Base-by-base conservation (phyloP, 805 yeast genomes). In the Yamadazyma scolyti region DNA sequence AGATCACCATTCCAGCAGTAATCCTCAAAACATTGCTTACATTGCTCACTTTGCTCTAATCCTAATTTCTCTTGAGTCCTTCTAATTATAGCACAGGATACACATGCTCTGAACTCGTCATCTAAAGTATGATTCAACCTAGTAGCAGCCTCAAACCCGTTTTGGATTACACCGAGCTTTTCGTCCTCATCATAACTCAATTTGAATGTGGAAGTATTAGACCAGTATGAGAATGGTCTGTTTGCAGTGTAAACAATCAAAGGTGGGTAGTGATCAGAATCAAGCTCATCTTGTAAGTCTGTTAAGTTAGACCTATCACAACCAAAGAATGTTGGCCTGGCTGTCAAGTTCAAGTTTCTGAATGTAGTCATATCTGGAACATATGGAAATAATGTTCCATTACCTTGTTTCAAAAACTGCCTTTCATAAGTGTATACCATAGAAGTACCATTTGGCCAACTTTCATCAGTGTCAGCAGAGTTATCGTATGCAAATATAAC, bases 71-170 rank as follows among this genome's bases (percentile, higher is more conserved):
- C 93, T 50, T 80, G 79, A 24, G 81, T 75, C 54, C 95, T 76
- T 61, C 85, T 80, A 36, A 85, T 68, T 27, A 86, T 72, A 7
- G 94, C 95, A 67, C 95, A 86, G 2, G 83, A 84, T 28, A 86
- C 70, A 64, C 95, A 86, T 5, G 77, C 71, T 24, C 73, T 61
- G 79, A 84, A 86, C 23, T 82, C 77, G 4, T 61, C 51, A 43
- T 83, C 94, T 15, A 79, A 49, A 9, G 94, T 80, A 21, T 76
- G 58, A 52, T 84, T 85, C 35, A 68, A 65, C 48, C 82, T 72
- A 1, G 89, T 67, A 9, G 80, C 73, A 9, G 74, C 69, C 45
- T 82, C 85, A 50, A 76, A 82, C 7, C 95, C 95, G 52, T 87
- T 87, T 44, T 66, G 56, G 34, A 86, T 73, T 67, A 86, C 71